These are phyloP conservation scores for Cladosporium sp. DNA, from an alignment of 2,329 filamentous ascomycete species.

Conservation along the genomic window DNA sequence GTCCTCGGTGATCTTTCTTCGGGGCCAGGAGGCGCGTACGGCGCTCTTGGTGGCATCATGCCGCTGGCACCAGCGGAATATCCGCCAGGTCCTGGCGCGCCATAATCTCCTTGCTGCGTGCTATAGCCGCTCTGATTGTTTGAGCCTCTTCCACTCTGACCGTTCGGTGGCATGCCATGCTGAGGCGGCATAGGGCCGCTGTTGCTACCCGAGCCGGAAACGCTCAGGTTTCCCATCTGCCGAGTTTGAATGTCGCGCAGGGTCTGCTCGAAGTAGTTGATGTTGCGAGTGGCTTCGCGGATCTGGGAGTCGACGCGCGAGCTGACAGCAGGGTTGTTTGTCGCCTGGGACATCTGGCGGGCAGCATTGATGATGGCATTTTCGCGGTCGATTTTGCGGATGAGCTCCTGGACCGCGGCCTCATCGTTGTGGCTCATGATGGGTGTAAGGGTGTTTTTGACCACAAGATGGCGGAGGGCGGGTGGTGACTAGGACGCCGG, in stretches of 20 bases:
- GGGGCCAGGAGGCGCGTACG: constrained; percentile 70
- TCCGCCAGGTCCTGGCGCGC: constrained; percentile 43
- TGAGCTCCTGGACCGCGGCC: constrained; percentile 70
- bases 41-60: constrained; percentile 75
- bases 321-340: constrained; percentile 86
- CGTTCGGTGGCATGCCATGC: constrained; percentile 27
- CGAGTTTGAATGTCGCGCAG: constrained; percentile 84
- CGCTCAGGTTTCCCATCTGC: constrained; percentile 63
- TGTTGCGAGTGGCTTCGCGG: constrained; percentile 85
- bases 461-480: constrained; percentile 8
- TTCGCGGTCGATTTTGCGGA: constrained; percentile 96
- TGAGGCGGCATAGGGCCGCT: constrained; percentile 30
- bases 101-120: constrained; percentile 61
- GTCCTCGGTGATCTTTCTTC: constrained; percentile 65
- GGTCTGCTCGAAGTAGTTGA: constrained; percentile 92
- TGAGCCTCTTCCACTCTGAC: constrained; percentile 49
- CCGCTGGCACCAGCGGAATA: constrained; percentile 63
- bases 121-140: constrained; percentile 43
- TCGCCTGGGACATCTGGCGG: constrained; percentile 91
- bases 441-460: constrained; percentile 25
- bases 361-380: constrained; percentile 92
- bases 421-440: constrained; percentile 55
- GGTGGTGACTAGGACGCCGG: not conserved
- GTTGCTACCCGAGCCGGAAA: constrained; percentile 41
- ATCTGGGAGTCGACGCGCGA: constrained; percentile 91